A percentile compares a stretch with the other conserved stretches of the same genome.
Conservation (phyloP, 108 stramenopile species). For the Cafeteria roenbergensis region DNA sequence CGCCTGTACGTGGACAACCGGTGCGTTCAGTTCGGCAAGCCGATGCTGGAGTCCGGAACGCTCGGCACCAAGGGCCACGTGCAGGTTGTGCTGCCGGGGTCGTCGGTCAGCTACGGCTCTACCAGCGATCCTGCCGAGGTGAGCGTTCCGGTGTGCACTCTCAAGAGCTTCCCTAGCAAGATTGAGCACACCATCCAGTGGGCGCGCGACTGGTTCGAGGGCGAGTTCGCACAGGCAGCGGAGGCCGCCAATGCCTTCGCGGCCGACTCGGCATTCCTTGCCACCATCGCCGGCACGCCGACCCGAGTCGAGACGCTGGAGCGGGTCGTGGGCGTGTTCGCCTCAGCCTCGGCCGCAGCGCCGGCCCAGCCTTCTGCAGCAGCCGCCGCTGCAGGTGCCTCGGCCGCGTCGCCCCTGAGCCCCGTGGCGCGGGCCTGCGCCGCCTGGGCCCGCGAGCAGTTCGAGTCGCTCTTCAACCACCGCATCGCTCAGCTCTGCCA, state of each 20-base stretch:
- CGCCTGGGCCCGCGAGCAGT: conserved; percentile 77
- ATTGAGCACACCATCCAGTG: conserved; percentile 95
- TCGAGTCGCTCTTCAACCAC: conserved; percentile 81
- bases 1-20: conserved; percentile 89
- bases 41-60: conserved; percentile 95
- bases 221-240: conserved; percentile 78
- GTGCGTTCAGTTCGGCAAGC: conserved; percentile 81
- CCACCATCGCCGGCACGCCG: conserved; percentile 57
- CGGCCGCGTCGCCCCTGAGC: no score
- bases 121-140: conserved; percentile 94
- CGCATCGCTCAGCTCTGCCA: conserved; percentile 78
- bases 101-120: conserved; percentile 94
- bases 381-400: no score
- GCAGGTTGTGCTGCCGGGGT: conserved; percentile 82
- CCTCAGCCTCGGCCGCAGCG: conserved; percentile 65
- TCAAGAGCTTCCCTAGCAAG: conserved; percentile 98
- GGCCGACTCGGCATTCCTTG: conserved; percentile 52
- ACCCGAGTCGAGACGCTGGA: conserved; percentile 80
- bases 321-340: conserved; percentile 58
- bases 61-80: conserved; percentile 94
- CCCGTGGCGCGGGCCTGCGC: conserved; percentile 82
- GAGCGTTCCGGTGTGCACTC: conserved; percentile 89
- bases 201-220: conserved; percentile 98
- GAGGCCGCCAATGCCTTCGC: conserved; percentile 87
- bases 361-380: no score